These are phyloP conservation scores for Camelina neglecta DNA, from an alignment of 345 rosid species.

Conservation along the genomic window DNA sequence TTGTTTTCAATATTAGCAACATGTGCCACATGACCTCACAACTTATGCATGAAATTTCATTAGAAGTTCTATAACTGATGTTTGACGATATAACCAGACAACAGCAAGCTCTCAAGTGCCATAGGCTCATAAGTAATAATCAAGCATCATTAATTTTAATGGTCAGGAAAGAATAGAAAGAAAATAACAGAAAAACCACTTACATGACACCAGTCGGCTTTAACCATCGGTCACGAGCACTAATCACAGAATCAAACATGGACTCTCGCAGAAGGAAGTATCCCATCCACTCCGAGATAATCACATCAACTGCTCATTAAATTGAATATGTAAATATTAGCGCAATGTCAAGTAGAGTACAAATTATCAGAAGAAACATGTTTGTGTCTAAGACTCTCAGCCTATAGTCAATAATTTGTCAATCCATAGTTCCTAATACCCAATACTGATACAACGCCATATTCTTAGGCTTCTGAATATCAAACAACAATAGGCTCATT, in stretches of 20 bases:
- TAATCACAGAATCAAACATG: slow-evolving; percentile 97
- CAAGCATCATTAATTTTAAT: slow-evolving; percentile 3
- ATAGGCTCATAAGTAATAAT: slow-evolving; percentile 13
- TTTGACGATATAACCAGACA: not conserved
- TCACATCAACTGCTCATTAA: slow-evolving; percentile 80
- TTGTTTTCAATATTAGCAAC: not conserved
- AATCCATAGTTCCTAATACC: not conserved
- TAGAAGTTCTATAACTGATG: not conserved
- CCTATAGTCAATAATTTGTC: not conserved
- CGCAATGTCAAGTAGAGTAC: slow-evolving; percentile 20
- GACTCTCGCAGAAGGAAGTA: slow-evolving; percentile 95
- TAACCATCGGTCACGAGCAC: slow-evolving; percentile 98
- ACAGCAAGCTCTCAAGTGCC: slow-evolving; percentile 14
- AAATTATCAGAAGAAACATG: not conserved
- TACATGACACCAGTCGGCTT: slow-evolving; percentile 93
- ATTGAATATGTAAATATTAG: slow-evolving; percentile 1
- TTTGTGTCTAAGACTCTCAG: not conserved
- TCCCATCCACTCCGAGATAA: slow-evolving; percentile 99
- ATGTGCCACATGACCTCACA: slow-evolving; percentile 18
- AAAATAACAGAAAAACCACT: slow-evolving; percentile 37
- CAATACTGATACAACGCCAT: not conserved
- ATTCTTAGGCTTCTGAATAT: not conserved
- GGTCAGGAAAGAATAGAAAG: not conserved
- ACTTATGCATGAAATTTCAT: not conserved
- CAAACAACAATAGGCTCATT: not conserved